Base-by-base conservation (phyloP, 225 moss, liverwort and hornwort species). In the Polytrichum commune region DNA sequence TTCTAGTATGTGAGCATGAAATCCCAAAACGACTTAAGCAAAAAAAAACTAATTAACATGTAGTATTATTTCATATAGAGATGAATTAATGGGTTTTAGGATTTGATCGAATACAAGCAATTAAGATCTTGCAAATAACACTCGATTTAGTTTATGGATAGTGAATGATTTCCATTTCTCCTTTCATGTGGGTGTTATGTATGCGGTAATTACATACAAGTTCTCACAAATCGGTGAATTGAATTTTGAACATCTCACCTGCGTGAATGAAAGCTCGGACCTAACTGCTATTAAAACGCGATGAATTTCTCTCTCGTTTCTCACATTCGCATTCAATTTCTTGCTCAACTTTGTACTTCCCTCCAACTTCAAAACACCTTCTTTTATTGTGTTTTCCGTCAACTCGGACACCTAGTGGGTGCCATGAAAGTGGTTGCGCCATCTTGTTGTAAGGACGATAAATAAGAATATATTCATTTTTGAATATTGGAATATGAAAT, bases 211-310 rank as follows among this genome's bases (percentile, higher is more conserved):
- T 26, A 26, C 26, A 26, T 26, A 26, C 26, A 29, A 29, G 29
- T 29, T 29, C 29, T 29, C 5, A 0, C 29, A 29, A 22, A 53
- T 25, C 1, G 62, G 53, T n/a, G 75, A 2, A 7, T 24, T 23
- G 25, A 19, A 26, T 30, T 16, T 70, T 5, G 38, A 24, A 28
- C 46, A 60, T 29, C 54, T 26, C 55, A 92, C 94, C 85, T 97
- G 92, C 65, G 82, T 83, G 60, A 94, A 81, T 64, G 96, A 82
- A 4, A 94, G 91, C 80, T 97, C 96, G 0, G 96, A 90, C 28
- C 87, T 73, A 20, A 91, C 81, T 53, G 92, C 93, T 73, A 85
- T 73, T 25, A 94, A 73, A 29, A 81, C 54, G 60, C 86, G 83
- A 65, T 80, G 84, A 4, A 89, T 64, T 8, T 57, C 74, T 56